A percentile compares a stretch with the other conserved stretches of the same genome.
phyloP scores from a whole-genome alignment of 129 eudicot species.

The Daucus carota region DH1_v3.0 NC_030383.2:64410501-64411000 shows the following conservation, averaged over 20 bases:
- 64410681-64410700: conserved; percentile 74
- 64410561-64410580: background rate
- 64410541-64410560: conserved; percentile 78
- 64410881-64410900: conserved; percentile 28
- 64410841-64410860: conserved; percentile 44
- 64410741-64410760: conserved; percentile 51
- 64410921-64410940: background rate
- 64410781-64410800: conserved; percentile 21
- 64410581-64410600: background rate
- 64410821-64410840: no score
- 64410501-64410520: conserved; percentile 95
- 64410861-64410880: conserved; percentile 32
- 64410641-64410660: conserved; percentile 68
- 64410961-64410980: background rate
- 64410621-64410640: background rate
- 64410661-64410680: conserved; percentile 75
- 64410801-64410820: conserved; percentile 15
- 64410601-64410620: background rate
- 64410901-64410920: background rate
- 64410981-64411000: background rate
- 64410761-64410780: conserved; percentile 24
- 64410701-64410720: conserved; percentile 88
- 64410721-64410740: conserved; percentile 66
- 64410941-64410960: background rate
- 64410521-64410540: conserved; percentile 89